Conservation (phyloP, 352 stramenopile genomes). For the Globisporangium solare region DNA sequence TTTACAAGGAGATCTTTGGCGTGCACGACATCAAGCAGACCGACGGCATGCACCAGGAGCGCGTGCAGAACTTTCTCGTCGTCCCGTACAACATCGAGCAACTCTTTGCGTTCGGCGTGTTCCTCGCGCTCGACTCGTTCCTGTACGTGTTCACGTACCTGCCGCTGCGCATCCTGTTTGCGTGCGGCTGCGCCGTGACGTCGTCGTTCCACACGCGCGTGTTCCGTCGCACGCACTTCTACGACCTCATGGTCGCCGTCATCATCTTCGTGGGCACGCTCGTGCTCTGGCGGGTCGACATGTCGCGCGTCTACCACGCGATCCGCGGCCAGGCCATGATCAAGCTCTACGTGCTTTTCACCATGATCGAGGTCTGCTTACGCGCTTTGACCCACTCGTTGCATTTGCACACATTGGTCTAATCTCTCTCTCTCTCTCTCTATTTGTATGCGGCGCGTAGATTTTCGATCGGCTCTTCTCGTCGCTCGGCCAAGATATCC, state of each 20-base stretch:
- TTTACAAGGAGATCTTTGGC: slow-evolving; percentile 85
- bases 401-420: background rate
- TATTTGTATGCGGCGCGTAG: slow-evolving; percentile 11
- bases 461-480: slow-evolving; percentile 97
- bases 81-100: slow-evolving; percentile 73
- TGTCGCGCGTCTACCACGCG: slow-evolving; percentile 98
- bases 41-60: slow-evolving; percentile 71
- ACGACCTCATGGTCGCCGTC: slow-evolving; percentile 89
- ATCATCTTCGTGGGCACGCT: slow-evolving; percentile 77
- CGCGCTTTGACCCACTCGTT: background rate
- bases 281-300: slow-evolving; percentile 87
- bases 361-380: slow-evolving; percentile 90
- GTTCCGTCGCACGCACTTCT: slow-evolving; percentile 86
- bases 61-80: slow-evolving; percentile 79
- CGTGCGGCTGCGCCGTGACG: slow-evolving; percentile 67
- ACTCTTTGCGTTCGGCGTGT: slow-evolving; percentile 92
- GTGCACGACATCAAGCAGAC: slow-evolving; percentile 74
- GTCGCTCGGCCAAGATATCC: slow-evolving; percentile 95
- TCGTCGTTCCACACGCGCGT: slow-evolving; percentile 67
- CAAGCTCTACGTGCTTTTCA: slow-evolving; percentile 98
- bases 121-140: slow-evolving; percentile 96
- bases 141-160: slow-evolving; percentile 97
- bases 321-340: slow-evolving; percentile 98
- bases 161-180: slow-evolving; percentile 87
- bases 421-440: too few species aligned